Percentiles rank a stretch among this genome's conserved stretches.
Evolutionary conservation across 192 early-diverging fungal species (phyloP).

Genomic region (Allomyces macrogynus): DNA sequence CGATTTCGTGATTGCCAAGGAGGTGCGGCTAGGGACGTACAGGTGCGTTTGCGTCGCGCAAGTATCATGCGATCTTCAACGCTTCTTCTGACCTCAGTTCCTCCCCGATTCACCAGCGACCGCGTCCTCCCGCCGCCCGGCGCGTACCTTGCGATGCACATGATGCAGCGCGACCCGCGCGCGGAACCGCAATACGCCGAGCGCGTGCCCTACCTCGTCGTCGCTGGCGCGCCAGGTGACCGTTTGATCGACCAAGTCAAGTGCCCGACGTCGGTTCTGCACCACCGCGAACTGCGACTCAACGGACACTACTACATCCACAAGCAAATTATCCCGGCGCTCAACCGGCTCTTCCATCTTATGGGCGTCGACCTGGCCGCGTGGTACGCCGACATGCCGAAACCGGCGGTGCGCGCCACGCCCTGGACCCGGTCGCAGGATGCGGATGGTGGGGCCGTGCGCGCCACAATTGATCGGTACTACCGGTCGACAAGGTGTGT

Average conservation of each 20-base stretch:
- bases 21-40: slow-evolving; percentile 61
- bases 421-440: slow-evolving; percentile 1
- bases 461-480: slow-evolving; percentile 14
- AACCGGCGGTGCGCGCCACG: neutral
- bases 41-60: slow-evolving; percentile 17
- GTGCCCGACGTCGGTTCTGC: slow-evolving; percentile 36
- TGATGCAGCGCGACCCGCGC: slow-evolving; percentile 46
- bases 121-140: slow-evolving; percentile 44
- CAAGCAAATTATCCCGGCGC: slow-evolving; percentile 63
- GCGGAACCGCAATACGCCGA: slow-evolving; percentile 71
- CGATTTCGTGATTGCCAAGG: slow-evolving; percentile 80
- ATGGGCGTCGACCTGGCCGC: slow-evolving; percentile 38
- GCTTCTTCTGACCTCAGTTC: neutral
- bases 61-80: neutral
- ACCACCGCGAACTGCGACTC: slow-evolving; percentile 38
- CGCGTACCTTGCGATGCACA: slow-evolving; percentile 41
- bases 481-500: slow-evolving; percentile 13
- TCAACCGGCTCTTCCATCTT: slow-evolving; percentile 57
- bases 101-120: slow-evolving; percentile 11
- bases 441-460: neutral
- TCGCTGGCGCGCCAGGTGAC: slow-evolving; percentile 37
- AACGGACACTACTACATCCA: slow-evolving; percentile 68
- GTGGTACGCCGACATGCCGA: slow-evolving; percentile 11
- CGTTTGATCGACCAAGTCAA: slow-evolving; percentile 55
- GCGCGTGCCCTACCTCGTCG: slow-evolving; percentile 74